phyloP scores from a whole-genome alignment of 306 rosid genomes.

The Astragalus glycyphyllos region DNA sequence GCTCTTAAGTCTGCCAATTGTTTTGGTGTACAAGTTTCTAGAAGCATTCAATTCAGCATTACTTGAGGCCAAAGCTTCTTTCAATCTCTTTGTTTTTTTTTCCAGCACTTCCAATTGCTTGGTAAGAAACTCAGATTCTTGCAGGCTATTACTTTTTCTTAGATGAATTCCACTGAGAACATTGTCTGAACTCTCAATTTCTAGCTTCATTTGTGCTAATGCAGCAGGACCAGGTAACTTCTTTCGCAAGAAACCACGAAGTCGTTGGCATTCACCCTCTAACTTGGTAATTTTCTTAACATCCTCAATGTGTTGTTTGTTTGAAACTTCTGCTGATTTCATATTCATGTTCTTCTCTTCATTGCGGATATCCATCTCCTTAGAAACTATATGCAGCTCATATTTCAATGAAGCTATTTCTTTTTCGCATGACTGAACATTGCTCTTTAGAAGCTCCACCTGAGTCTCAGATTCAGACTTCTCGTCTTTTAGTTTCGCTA shows the following conservation, averaged over 20 bases:
- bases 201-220: conserved; percentile 92
- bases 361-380: conserved; percentile 92
- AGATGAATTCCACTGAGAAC: conserved; percentile 59
- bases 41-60: conserved; percentile 78
- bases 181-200: conserved; percentile 71
- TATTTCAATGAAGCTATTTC: conserved; percentile 81
- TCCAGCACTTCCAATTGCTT: conserved; percentile 67
- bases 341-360: conserved; percentile 91
- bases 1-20: conserved; percentile 67
- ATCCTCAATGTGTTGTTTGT: conserved; percentile 76
- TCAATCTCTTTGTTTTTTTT: conserved; percentile 84
- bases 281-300: conserved; percentile 75
- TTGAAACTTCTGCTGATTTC: conserved; percentile 83
- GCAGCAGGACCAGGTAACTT: conserved; percentile 98
- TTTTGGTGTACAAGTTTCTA: conserved; percentile 72
- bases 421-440: conserved; percentile 71
- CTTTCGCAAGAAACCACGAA: conserved; percentile 83
- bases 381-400: conserved; percentile 73
- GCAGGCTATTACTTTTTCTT: conserved; percentile 63
- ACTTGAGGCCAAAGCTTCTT: conserved; percentile 88
- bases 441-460: conserved; percentile 66
- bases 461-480: conserved; percentile 79
- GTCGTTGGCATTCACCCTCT: conserved; percentile 88
- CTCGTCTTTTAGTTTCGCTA: conserved; percentile 72
- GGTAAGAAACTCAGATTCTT: conserved; percentile 72